These are phyloP conservation scores for Phytophthora tubulina DNA, from an alignment of 352 stramenopile genomes.

Conservation along the genomic window DNA sequence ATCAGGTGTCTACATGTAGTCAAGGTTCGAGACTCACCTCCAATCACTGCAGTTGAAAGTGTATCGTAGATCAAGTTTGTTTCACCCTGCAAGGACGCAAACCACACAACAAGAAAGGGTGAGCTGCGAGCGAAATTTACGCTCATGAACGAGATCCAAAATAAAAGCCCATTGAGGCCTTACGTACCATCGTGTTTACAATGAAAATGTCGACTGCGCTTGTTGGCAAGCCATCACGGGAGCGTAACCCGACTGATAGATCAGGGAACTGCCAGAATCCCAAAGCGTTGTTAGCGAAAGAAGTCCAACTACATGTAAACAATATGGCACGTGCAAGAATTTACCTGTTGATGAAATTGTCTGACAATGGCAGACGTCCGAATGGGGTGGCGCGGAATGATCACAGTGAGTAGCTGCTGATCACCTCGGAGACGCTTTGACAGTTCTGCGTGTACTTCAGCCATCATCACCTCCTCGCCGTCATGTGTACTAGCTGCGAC, in stretches of 20 bases:
- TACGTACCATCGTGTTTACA: constrained; percentile 68
- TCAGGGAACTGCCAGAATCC: constrained; percentile 48
- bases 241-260: constrained; percentile 50
- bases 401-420: constrained; percentile 48
- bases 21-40: constrained; percentile 42
- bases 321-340: background rate
- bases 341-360: constrained; percentile 48
- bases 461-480: constrained; percentile 65
- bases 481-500: constrained; percentile 75
- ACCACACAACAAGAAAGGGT: background rate
- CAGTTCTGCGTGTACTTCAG: constrained; percentile 48
- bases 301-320: background rate
- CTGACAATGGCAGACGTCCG: constrained; percentile 47
- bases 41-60: constrained; percentile 67
- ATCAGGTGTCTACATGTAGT: background rate
- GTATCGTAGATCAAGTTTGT: constrained; percentile 62
- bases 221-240: constrained; percentile 41
- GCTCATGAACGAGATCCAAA: background rate
- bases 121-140: background rate
- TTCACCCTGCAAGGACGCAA: constrained; percentile 54
- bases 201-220: constrained; percentile 60
- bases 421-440: constrained; percentile 4
- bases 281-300: background rate
- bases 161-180: background rate
- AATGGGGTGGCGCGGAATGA: constrained; percentile 73